Conservation (phyloP, 257 asterid species). For the Petunia secreta region DNA sequence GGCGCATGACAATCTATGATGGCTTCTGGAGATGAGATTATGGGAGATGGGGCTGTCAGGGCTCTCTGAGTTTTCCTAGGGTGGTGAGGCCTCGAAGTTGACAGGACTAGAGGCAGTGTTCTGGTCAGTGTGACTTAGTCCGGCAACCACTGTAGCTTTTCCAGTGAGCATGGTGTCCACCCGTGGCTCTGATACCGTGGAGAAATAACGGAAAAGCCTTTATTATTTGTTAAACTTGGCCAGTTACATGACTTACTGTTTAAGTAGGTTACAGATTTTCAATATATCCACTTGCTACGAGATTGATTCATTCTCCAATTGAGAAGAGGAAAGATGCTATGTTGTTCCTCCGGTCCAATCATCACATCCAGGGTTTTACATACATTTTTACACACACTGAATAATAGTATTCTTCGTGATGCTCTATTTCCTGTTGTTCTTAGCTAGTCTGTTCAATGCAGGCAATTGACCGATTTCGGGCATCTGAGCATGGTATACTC, state of each 20-base stretch:
- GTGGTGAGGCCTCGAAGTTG: background rate
- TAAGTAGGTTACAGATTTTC: background rate
- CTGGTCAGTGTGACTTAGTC: background rate
- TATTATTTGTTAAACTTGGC: background rate
- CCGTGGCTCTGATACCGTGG: background rate
- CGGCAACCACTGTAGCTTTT: background rate
- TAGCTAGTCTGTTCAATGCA: constrained; percentile 40
- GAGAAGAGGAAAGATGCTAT: background rate
- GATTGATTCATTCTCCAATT: constrained; percentile 5
- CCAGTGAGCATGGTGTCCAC: background rate
- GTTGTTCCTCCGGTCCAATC: background rate
- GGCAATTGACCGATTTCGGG: constrained; percentile 94
- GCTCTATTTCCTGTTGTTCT: constrained; percentile 29
- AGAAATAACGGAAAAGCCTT: background rate
- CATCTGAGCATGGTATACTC: constrained; percentile 74
- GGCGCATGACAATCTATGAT: background rate
- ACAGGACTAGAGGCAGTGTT: background rate
- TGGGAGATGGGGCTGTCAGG: background rate
- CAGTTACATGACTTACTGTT: background rate
- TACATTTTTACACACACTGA: background rate
- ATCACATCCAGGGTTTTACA: constrained; percentile 6
- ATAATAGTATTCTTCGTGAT: background rate
- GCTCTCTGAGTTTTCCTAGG: background rate
- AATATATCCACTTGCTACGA: background rate
- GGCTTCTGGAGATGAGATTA: background rate